Base-by-base conservation (phyloP, 192 early-diverging fungal genomes). In the Linnemannia hyalina region DNA sequence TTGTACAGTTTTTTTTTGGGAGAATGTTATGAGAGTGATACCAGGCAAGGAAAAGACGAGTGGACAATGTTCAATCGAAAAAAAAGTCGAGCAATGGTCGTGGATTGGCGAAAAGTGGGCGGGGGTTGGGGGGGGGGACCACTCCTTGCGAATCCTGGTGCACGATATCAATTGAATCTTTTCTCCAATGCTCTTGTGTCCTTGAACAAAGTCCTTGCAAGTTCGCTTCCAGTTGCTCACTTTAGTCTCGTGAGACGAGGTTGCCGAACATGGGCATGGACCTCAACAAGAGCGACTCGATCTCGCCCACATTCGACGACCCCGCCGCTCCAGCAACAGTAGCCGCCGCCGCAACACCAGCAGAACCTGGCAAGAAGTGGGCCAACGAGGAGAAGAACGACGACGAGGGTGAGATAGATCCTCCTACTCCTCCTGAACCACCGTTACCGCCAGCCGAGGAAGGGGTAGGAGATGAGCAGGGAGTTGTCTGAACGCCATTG, bases 241-340 rank as follows among this genome's bases (percentile, higher is more conserved):
- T 73, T 73, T 55, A 85, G 32, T 85, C 83, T 35, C 74, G 65
- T 15, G 83, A 85, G 60, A 85, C 78, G 42, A 85, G 70, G 78
- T 85, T 85, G 60, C 83, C 83, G 42, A 85, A 85, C 83, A 85
- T 85, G 74, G 83, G 83, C 83, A 85, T 85, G 22, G 83, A 85
- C 0, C 83, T 68, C 6, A 85, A 74, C 78, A 85, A 68, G 9
- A 85, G 70, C 18, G 76, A 78, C 74, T 84, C 83, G 23, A 85
- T 85, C 57, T 85, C 83, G 10, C 77, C 78, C 75, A 85, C 52
- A 32, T 74, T 68, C 52, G 81, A 40, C 3, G 74, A 44, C n/a
- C 68, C 72, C 4, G 76, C 65, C 22, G 54, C 26, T 2, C 71
- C 72, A 26, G 52, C 73, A 44, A 38, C 22, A 23, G 73, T 35